Base-by-base conservation (phyloP, 2,329 filamentous ascomycete species). In the Lasiodiplodia sp. region DNA sequence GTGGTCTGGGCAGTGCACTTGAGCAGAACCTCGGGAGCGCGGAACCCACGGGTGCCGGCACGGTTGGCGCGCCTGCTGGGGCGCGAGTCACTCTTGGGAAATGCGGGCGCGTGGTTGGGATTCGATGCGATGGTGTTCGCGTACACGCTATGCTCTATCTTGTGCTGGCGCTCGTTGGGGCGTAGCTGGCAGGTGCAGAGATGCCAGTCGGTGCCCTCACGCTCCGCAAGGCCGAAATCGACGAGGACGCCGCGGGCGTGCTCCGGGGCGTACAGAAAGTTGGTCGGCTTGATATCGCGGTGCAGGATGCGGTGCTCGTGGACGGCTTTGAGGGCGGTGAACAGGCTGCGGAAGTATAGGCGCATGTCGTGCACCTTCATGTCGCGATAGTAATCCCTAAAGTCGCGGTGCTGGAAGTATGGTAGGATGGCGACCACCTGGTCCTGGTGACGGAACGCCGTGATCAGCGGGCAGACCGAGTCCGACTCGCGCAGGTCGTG, bases 201-300 rank as follows among this genome's bases (percentile, higher is more conserved):
- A 75, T 92, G 92, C 77, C 85, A 87, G 65, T 96, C 93, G 28
- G 88, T 89, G 25, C 92, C 85, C 75, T 87, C 82, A 47, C 85
- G 79, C 79, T 99, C 96, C 44, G 96, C 96, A 18, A 99, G 87
- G n/a, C 96, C 96, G 82, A 99, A 99, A 77, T 99, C 96, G n/a
- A 99, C 96, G 0, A 99, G 87, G 2, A 99, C 95, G 51, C 96
- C 96, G 67, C 92, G 90, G 74, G 90, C 88, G 53, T 90, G 88
- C 12, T 88, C 83, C 0, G 93, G 92, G 72, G 97, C 93, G 81
- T 98, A 98, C 49, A 98, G 87, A 75, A 98, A 98, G 77, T 98
- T 98, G 25, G 96, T 99, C 6, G 96, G 96, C 77, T 98, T 98
- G 78, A 98, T 97, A 77, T 98, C 94, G 71, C 94, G 90, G 78